Percentiles rank a stretch among this genome's conserved stretches.
Conservation (phyloP, 2,329 filamentous ascomycete species). For the Magnaporthiopsis poae region DNA sequence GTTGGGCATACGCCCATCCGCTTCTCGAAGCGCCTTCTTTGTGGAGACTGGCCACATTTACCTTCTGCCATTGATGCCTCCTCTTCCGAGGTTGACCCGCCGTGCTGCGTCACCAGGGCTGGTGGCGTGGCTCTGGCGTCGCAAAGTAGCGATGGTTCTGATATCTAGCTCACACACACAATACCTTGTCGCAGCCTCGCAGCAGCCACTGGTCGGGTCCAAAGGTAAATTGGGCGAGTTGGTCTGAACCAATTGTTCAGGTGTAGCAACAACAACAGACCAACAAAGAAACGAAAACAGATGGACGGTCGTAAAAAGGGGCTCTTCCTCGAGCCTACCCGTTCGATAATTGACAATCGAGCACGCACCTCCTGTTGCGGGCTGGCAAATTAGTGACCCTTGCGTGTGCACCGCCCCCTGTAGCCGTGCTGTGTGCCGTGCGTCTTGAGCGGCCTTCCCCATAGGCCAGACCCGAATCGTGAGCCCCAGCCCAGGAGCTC, state of each 20-base stretch:
- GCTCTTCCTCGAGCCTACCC: background rate
- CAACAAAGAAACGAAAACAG: background rate
- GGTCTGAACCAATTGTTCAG: background rate
- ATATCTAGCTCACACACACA: background rate
- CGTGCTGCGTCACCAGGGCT: no score
- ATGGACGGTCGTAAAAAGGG: background rate
- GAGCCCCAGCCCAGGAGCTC: background rate
- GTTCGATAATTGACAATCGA: background rate
- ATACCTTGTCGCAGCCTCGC: background rate
- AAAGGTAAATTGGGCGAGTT: background rate
- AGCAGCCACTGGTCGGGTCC: background rate
- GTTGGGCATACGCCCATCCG: background rate
- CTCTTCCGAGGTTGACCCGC: background rate
- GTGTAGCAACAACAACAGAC: background rate
- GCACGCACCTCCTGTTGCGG: background rate
- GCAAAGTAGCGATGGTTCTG: background rate
- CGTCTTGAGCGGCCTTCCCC: background rate
- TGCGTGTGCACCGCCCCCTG: background rate
- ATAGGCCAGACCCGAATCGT: background rate
- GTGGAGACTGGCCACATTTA: background rate
- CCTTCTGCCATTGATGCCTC: background rate
- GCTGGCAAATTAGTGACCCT: constrained; percentile 3
- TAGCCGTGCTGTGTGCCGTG: constrained; percentile 2
- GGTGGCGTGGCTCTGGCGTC: background rate
- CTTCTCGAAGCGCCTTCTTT: background rate